A percentile compares a stretch with the other conserved stretches of the same genome.
Evolutionary conservation across 108 stramenopile genomes (phyloP).

Genomic region (Conticribra guillardii): DNA sequence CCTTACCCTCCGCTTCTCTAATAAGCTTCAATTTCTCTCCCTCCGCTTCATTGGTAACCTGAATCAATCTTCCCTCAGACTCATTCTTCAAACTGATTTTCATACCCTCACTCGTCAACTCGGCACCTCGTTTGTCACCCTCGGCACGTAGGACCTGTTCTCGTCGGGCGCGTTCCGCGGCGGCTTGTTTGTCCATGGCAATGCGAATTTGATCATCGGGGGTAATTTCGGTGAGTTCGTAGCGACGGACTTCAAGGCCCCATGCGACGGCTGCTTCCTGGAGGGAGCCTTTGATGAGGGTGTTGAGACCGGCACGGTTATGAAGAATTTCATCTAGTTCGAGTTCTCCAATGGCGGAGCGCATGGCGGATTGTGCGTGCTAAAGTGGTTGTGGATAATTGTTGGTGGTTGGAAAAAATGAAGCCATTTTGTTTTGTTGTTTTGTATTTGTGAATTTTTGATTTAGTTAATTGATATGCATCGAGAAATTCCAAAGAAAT

Average conservation of each 20-base stretch:
- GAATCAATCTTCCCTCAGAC: conserved; percentile 94
- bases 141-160: conserved; percentile 96
- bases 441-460: no score
- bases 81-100: conserved; percentile 96
- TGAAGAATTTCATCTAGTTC: conserved; percentile 99
- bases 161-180: conserved; percentile 93
- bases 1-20: conserved; percentile 92
- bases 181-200: conserved; percentile 99
- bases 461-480: no score
- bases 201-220: conserved; percentile 95
- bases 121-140: conserved; percentile 92
- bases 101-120: conserved; percentile 93
- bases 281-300: conserved; percentile 86
- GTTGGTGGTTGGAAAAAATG: no score
- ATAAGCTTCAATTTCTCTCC: conserved; percentile 82
- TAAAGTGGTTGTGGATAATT: no score
- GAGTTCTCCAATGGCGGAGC: conserved; percentile 98
- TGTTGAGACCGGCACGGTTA: conserved; percentile 89
- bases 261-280: conserved; percentile 96
- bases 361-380: conserved; percentile 98
- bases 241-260: conserved; percentile 93
- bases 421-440: no score
- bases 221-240: conserved; percentile 98
- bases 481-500: not conserved
- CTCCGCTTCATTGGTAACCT: conserved; percentile 92